Percentiles rank a stretch among this genome's conserved stretches.
phyloP scores from a whole-genome alignment of 768 basidiomycete genomes.

The Mycena floridula region DNA sequence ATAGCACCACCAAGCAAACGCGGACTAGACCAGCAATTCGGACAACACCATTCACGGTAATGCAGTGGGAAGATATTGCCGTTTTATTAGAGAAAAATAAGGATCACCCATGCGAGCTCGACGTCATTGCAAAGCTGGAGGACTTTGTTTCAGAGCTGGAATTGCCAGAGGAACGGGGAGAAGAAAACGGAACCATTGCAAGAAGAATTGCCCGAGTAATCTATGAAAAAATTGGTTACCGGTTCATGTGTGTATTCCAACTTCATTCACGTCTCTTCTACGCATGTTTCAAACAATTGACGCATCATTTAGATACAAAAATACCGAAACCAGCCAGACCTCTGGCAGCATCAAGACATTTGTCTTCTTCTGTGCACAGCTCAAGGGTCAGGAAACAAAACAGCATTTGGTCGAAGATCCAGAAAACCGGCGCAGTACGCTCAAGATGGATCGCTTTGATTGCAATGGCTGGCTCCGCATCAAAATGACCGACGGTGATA shows the following conservation, averaged over 20 bases:
- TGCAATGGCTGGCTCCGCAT: not conserved
- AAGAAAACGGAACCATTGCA: not conserved
- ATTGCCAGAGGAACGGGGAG: not conserved
- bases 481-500: not conserved
- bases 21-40: not conserved
- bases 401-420: not conserved
- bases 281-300: not conserved
- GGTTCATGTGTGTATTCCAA: not conserved
- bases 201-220: not conserved
- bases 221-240: not conserved
- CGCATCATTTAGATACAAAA: no score
- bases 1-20: not conserved
- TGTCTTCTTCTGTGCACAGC: constrained; percentile 6
- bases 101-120: not conserved
- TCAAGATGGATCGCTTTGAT: not conserved
- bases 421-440: not conserved
- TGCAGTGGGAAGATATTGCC: not conserved
- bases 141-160: not conserved
- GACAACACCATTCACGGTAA: not conserved
- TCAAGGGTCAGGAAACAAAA: constrained; percentile 5
- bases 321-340: not conserved
- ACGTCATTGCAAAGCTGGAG: not conserved
- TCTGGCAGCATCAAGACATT: not conserved
- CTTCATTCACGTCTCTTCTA: not conserved
- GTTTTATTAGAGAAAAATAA: not conserved